Evolutionary conservation across 179 eudicot species (phyloP).

Genomic region (Spergularia azorica): DNA sequence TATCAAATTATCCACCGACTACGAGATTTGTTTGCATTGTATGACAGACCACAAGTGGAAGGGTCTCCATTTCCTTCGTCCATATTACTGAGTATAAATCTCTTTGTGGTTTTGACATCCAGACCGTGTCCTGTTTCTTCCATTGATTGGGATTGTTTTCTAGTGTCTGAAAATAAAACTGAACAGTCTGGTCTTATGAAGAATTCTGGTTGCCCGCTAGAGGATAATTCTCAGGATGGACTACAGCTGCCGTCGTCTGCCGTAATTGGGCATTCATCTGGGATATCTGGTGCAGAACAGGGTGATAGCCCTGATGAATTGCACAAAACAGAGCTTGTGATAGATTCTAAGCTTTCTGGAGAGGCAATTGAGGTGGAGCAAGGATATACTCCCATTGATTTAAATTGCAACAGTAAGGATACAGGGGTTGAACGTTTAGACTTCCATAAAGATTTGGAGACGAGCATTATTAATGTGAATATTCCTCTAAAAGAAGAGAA

Average conservation of each 20-base stretch:
- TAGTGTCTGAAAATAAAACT: conserved; percentile 33
- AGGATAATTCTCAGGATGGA: conserved; percentile 28
- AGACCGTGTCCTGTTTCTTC: conserved; percentile 53
- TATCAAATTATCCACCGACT: conserved; percentile 89
- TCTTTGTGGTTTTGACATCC: conserved; percentile 83
- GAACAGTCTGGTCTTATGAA: conserved; percentile 26
- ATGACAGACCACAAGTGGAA: conserved; percentile 96
- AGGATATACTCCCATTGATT: conserved; percentile 26
- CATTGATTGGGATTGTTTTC: conserved; percentile 70
- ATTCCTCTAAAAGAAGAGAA: conserved; percentile 47
- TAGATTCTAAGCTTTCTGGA: conserved; percentile 23
- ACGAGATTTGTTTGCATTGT: conserved; percentile 94
- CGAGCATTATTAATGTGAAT: conserved; percentile 32
- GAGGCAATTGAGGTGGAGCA: conserved; percentile 31
- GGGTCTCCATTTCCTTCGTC: conserved; percentile 99
- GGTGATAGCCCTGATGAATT: conserved; percentile 39
- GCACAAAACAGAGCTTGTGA: conserved; percentile 10
- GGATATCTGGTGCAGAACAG: conserved; percentile 47
- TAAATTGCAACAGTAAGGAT: conserved; percentile 22
- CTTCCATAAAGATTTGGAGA: conserved; percentile 26
- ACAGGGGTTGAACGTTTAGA: conserved; percentile 27
- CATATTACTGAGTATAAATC: conserved; percentile 75
- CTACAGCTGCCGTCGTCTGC: conserved; percentile 20
- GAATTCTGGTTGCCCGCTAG: conserved; percentile 23
- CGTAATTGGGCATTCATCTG: conserved; percentile 20